Evolutionary conservation across 1,284 basidiomycete genomes (phyloP).

Genomic region (Apiotrichum domesticum): DNA sequence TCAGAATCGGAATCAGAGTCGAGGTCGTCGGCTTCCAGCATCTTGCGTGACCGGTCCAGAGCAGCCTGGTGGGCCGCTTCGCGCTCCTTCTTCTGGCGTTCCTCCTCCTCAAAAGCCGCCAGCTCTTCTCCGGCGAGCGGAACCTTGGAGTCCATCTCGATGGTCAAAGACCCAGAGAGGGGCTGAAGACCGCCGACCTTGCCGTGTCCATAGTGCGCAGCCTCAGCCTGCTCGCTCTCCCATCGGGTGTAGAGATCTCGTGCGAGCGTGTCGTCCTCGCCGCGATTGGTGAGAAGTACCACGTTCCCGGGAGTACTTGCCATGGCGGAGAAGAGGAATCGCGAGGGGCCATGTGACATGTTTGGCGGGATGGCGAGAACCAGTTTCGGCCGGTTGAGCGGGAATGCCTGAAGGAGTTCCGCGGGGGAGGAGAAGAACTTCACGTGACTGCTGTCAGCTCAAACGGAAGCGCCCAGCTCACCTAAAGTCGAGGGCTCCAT

Average conservation of each 20-base stretch:
- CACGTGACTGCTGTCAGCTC: slow-evolving; percentile 58
- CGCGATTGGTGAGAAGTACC: slow-evolving; percentile 69
- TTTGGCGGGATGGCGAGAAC: slow-evolving; percentile 89
- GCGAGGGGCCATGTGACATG: slow-evolving; percentile 85
- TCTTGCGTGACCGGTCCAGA: slow-evolving; percentile 70
- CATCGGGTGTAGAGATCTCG: slow-evolving; percentile 77
- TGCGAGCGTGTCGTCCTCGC: slow-evolving; percentile 73
- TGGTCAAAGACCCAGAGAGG: slow-evolving; percentile 61
- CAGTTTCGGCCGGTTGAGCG: slow-evolving; percentile 80
- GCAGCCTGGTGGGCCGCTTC: slow-evolving; percentile 81
- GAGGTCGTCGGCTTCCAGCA: slow-evolving; percentile 72
- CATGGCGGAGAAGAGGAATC: slow-evolving; percentile 77
- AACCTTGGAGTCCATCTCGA: slow-evolving; percentile 83
- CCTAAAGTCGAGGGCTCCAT: slow-evolving; percentile 46
- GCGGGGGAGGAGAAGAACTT: slow-evolving; percentile 81
- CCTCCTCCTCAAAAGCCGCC: slow-evolving; percentile 69
- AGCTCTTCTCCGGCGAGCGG: slow-evolving; percentile 80
- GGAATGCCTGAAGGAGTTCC: slow-evolving; percentile 72
- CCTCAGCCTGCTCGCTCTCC: slow-evolving; percentile 59
- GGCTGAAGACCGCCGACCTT: slow-evolving; percentile 76
- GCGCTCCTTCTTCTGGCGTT: slow-evolving; percentile 74
- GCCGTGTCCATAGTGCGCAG: slow-evolving; percentile 69
- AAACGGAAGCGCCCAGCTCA: slow-evolving; percentile 11
- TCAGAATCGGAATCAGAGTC: slow-evolving; percentile 60
- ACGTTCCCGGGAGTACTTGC: slow-evolving; percentile 74